phyloP scores from a whole-genome alignment of 1,284 basidiomycete species.

The Mycena sp. region DNA sequence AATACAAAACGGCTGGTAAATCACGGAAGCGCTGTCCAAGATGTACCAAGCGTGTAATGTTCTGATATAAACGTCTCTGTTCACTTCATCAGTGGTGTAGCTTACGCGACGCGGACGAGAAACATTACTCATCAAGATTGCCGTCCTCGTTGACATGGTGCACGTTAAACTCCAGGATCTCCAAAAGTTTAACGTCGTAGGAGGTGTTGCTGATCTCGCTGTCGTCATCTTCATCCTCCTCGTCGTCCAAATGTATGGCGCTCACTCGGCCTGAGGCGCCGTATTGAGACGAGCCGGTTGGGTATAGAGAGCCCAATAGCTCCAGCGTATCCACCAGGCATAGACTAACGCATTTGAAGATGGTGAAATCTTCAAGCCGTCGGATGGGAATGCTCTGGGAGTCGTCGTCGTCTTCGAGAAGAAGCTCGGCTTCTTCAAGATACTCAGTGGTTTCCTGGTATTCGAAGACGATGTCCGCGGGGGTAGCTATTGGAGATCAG shows the following conservation, averaged over 20 bases:
- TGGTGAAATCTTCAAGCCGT: not conserved
- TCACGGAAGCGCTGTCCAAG: not conserved
- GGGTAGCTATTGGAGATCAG: too few species aligned
- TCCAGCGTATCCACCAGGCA: not conserved
- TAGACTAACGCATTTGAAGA: not conserved
- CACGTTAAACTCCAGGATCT: not conserved
- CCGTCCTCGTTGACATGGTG: slow-evolving; percentile 3
- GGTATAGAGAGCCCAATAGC: not conserved
- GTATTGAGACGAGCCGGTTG: not conserved
- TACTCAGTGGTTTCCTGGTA: not conserved
- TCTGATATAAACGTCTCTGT: slow-evolving; percentile 23
- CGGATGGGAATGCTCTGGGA: slow-evolving; percentile 4
- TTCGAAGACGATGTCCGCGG: too few species aligned
- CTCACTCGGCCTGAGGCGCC: slow-evolving; percentile 6
- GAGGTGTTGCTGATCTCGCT: not conserved
- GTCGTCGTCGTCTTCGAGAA: not conserved
- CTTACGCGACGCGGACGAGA: not conserved
- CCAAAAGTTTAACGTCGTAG: not conserved
- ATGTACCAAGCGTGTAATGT: slow-evolving; percentile 22
- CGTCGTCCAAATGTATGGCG: not conserved
- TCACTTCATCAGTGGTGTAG: not conserved
- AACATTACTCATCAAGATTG: slow-evolving; percentile 10
- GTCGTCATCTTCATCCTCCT: slow-evolving; percentile 6
- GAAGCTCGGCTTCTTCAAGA: slow-evolving; percentile 7
- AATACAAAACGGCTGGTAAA: slow-evolving; percentile 11